These are phyloP conservation scores for Geotrichum phurueaensis DNA, from an alignment of 1,139 yeast species.

Conservation along the genomic window DNA sequence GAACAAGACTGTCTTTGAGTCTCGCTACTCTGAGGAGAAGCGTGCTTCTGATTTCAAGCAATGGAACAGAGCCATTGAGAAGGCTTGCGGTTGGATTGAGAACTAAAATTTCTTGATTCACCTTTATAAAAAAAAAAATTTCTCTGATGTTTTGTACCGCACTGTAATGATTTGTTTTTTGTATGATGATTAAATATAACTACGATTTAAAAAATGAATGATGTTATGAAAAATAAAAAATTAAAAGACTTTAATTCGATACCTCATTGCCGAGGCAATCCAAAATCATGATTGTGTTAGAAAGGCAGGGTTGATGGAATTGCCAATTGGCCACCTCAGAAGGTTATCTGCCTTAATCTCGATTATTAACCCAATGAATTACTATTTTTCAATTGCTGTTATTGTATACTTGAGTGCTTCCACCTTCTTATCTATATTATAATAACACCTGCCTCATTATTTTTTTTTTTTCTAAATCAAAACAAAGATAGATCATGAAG, in stretches of 20 bases:
- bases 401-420: no score
- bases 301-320: no score
- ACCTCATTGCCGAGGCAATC: background rate
- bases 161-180: background rate
- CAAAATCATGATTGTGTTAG: no score
- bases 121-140: background rate
- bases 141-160: background rate
- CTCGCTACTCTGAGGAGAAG: constrained; percentile 53
- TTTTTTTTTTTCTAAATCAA: no score
- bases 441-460: no score
- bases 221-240: background rate
- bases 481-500: no score
- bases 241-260: no score
- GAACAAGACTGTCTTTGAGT: constrained; percentile 47
- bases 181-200: background rate
- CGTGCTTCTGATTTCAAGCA: constrained; percentile 62
- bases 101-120: background rate
- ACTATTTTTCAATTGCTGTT: no score
- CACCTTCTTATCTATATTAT: no score
- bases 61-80: constrained; percentile 78
- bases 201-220: background rate
- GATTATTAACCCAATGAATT: no score
- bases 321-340: no score
- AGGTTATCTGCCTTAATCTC: no score
- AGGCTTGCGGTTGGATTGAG: constrained; percentile 70